Conservation (phyloP, 2,329 filamentous ascomycete species). For the Colletotrichum sp. region DNA sequence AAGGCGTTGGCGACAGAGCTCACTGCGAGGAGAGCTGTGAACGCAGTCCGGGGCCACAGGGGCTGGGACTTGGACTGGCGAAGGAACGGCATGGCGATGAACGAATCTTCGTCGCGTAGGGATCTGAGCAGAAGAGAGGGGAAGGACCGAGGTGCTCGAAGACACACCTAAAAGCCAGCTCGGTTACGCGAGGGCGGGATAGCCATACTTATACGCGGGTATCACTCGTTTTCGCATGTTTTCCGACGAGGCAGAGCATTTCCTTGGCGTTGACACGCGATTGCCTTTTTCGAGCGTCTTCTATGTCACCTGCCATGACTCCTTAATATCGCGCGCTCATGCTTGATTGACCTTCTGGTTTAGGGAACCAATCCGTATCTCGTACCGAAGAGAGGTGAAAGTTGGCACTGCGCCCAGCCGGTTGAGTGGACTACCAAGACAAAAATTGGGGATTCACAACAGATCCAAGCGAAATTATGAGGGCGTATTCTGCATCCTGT, state of each 20-base stretch:
- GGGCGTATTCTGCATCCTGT: neutral
- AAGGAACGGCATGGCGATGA: slow-evolving; percentile 5
- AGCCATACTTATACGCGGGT: neutral
- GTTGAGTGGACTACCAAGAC: neutral
- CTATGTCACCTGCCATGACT: neutral
- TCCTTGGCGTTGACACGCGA: neutral
- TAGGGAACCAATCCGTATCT: neutral
- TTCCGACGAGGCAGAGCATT: neutral
- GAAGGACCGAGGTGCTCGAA: neutral
- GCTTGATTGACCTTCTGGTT: neutral
- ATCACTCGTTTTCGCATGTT: neutral
- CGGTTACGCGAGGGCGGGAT: neutral
- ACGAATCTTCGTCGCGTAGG: neutral
- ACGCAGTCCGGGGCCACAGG: neutral
- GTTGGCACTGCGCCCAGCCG: neutral
- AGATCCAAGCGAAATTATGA: neutral
- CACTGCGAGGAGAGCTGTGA: neutral
- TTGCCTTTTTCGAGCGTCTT: neutral
- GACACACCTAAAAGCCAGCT: neutral
- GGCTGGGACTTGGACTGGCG: slow-evolving; percentile 8
- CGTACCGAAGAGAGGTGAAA: neutral
- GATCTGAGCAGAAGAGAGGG: neutral
- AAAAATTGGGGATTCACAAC: neutral
- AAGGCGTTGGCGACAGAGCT: slow-evolving; percentile 3
- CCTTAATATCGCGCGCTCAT: neutral